Percentiles rank a stretch among this genome's conserved stretches.
phyloP scores from a whole-genome alignment of 2,329 filamentous ascomycete species.

The Rutstroemia sp. region DNA sequence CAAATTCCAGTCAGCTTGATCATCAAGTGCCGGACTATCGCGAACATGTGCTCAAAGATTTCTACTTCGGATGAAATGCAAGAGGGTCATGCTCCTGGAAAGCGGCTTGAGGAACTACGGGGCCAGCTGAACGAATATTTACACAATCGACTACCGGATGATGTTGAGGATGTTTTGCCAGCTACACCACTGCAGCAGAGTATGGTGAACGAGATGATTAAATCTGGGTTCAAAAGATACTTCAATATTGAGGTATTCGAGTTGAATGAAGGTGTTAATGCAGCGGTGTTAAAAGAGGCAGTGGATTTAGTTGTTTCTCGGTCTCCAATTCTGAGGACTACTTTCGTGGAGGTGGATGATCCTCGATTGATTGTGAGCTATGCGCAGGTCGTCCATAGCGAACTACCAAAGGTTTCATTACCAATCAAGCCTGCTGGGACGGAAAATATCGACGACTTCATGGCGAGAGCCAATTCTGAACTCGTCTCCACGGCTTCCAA shows the following conservation, averaged over 20 bases:
- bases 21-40: conserved; percentile 63
- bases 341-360: conserved; percentile 60
- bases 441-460: conserved; percentile 26
- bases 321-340: conserved; percentile 69
- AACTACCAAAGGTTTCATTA: neutral
- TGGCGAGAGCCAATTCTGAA: conserved; percentile 34
- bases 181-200: conserved; percentile 80
- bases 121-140: conserved; percentile 35
- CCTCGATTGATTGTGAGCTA: conserved; percentile 46
- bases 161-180: conserved; percentile 57
- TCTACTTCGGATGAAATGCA: conserved; percentile 6
- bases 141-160: conserved; percentile 29
- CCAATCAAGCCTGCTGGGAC: neutral
- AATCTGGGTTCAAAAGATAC: conserved; percentile 67
- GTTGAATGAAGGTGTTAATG: conserved; percentile 46
- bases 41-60: conserved; percentile 42
- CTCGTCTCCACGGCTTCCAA: conserved; percentile 33
- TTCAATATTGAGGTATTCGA: conserved; percentile 78
- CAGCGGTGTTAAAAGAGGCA: conserved; percentile 48
- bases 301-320: conserved; percentile 51
- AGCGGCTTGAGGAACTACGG: conserved; percentile 23
- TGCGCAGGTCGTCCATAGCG: conserved; percentile 44
- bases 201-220: conserved; percentile 75
- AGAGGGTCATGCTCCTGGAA: conserved; percentile 4
- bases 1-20: conserved; percentile 66